phyloP scores from a whole-genome alignment of 73 alveolate genomes.

The Paramecium pentaurelia region DNA sequence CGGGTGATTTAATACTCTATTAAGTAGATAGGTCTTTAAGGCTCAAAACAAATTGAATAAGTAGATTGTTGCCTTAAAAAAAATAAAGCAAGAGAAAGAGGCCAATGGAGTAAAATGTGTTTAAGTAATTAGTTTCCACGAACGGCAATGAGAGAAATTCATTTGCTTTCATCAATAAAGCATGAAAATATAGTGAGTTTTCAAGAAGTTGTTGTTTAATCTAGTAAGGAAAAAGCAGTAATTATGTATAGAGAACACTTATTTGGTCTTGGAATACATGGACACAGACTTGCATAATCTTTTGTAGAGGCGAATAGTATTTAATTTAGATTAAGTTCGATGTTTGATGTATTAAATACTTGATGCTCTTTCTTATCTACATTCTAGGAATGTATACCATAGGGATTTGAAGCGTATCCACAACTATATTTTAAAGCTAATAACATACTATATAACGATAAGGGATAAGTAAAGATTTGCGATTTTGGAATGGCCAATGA shows the following conservation, averaged over 20 bases:
- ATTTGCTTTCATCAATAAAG: background rate
- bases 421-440: background rate
- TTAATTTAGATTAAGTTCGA: background rate
- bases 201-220: background rate
- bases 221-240: constrained; percentile 7
- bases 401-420: constrained; percentile 45
- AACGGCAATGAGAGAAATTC: constrained; percentile 44
- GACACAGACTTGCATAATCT: background rate
- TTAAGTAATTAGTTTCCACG: constrained; percentile 10
- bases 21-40: background rate
- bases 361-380: background rate
- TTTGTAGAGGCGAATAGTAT: background rate
- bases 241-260: background rate
- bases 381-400: background rate
- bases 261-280: constrained; percentile 11
- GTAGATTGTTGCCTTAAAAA: constrained; percentile 25
- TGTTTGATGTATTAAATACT: background rate
- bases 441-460: background rate
- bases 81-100: constrained; percentile 22
- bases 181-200: background rate
- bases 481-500: constrained; percentile 40
- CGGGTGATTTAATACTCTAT: constrained; percentile 6
- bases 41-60: background rate
- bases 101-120: constrained; percentile 23
- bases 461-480: constrained; percentile 4